A percentile compares a stretch with the other conserved stretches of the same genome.
These are phyloP conservation scores for Cryphonectria radicalis DNA, from an alignment of 2,329 filamentous ascomycete species.

Conservation along the genomic window DNA sequence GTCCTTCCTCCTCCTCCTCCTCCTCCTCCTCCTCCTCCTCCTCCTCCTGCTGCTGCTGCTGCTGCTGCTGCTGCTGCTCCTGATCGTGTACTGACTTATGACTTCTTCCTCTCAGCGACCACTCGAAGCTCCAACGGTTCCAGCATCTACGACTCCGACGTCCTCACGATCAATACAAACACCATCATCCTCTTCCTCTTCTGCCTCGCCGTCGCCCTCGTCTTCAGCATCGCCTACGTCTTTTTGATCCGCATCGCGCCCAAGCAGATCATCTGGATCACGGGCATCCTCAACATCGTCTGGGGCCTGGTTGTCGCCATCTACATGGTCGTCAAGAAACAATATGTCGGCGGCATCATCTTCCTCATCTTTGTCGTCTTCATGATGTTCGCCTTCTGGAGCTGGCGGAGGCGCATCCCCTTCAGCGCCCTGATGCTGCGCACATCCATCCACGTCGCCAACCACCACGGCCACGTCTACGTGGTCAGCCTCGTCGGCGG, in stretches of 20 bases:
- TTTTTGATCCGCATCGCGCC: slow-evolving; percentile 76
- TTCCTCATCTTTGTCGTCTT: slow-evolving; percentile 85
- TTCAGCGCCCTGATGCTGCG: slow-evolving; percentile 90
- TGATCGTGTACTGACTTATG: slow-evolving; percentile 9
- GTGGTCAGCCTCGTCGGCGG: slow-evolving; percentile 84
- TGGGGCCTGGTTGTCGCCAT: slow-evolving; percentile 85
- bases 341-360: slow-evolving; percentile 85
- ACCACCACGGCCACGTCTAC: slow-evolving; percentile 83
- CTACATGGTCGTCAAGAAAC: slow-evolving; percentile 77
- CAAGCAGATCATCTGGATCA: slow-evolving; percentile 91
- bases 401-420: slow-evolving; percentile 88
- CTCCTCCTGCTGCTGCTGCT: no score
- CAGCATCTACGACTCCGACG: slow-evolving; percentile 71
- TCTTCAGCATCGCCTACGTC: slow-evolving; percentile 79
- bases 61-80: not conserved
- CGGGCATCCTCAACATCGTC: slow-evolving; percentile 84
- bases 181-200: slow-evolving; percentile 86
- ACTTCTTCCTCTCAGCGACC: slow-evolving; percentile 36
- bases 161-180: slow-evolving; percentile 74
- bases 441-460: slow-evolving; percentile 83
- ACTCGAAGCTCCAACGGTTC: slow-evolving; percentile 67
- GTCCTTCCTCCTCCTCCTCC: not conserved
- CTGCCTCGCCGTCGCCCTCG: slow-evolving; percentile 72
- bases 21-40: not conserved
- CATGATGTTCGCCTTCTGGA: slow-evolving; percentile 80